Conservation (phyloP, 768 basidiomycete genomes). For the Fistulinella prunicolor region DNA sequence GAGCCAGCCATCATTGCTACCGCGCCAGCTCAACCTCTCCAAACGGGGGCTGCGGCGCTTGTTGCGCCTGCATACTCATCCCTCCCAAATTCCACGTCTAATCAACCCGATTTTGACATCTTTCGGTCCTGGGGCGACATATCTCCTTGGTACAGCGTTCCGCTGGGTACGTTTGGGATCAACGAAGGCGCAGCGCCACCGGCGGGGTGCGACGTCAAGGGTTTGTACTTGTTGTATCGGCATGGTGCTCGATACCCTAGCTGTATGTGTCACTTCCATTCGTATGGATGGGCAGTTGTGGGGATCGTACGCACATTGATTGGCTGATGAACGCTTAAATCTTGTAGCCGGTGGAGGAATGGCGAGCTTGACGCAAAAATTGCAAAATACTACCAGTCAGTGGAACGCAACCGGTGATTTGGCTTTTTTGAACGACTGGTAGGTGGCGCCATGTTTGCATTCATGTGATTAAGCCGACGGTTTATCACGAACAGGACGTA, state of each 20-base stretch:
- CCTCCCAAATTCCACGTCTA: slow-evolving; percentile 20
- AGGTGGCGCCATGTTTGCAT: slow-evolving; percentile 14
- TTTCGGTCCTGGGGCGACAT: slow-evolving; percentile 83
- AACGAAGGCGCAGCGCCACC: slow-evolving; percentile 71
- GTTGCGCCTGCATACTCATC: slow-evolving; percentile 42
- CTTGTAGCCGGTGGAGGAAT: slow-evolving; percentile 56
- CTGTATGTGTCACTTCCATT: slow-evolving; percentile 39
- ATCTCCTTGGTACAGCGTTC: slow-evolving; percentile 85
- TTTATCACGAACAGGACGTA: slow-evolving; percentile 59
- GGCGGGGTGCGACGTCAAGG: slow-evolving; percentile 65
- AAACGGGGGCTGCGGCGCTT: slow-evolving; percentile 65
- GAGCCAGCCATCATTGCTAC: slow-evolving; percentile 71
- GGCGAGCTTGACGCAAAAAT: slow-evolving; percentile 50
- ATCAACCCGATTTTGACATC: slow-evolving; percentile 47
- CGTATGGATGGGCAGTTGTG: too few relatives aligned
- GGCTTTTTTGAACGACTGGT: slow-evolving; percentile 83
- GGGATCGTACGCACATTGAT: neutral
- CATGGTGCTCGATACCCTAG: slow-evolving; percentile 79
- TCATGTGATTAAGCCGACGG: neutral
- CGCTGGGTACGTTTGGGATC: slow-evolving; percentile 62
- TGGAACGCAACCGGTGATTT: slow-evolving; percentile 69
- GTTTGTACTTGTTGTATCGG: slow-evolving; percentile 74
- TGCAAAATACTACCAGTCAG: slow-evolving; percentile 50
- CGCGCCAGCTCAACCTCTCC: slow-evolving; percentile 75
- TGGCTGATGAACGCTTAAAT: neutral